Percentiles rank a stretch among this genome's conserved stretches.
Conservation (phyloP, 331 rosid species). For the Rhamnella rubrinervis region DNA sequence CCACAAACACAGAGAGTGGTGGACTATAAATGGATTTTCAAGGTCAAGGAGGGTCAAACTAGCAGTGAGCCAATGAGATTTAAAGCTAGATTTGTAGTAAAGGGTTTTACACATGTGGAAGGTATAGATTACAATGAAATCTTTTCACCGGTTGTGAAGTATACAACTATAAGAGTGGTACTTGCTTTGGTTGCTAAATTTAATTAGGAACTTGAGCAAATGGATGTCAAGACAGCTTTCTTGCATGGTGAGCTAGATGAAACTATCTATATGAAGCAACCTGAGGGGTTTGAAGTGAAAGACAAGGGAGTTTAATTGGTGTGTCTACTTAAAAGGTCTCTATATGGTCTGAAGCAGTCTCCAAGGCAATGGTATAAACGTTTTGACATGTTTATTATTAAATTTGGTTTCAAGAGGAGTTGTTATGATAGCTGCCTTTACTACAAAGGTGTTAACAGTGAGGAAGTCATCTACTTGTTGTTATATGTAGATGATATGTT, state of each 20-base stretch:
- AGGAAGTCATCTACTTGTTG: not conserved
- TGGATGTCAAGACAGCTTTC: not conserved
- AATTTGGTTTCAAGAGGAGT: not conserved
- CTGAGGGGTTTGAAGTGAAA: not conserved
- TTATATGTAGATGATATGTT: not conserved
- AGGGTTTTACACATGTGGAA: not conserved
- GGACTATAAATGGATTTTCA: too few species aligned
- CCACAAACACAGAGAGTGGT: too few species aligned
- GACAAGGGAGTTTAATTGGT: not conserved
- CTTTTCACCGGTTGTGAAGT: not conserved
- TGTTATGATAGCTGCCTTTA: not conserved
- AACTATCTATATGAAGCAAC: not conserved
- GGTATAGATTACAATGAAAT: too few species aligned
- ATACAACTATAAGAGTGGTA: not conserved
- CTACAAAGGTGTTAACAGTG: not conserved
- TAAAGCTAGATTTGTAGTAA: not conserved
- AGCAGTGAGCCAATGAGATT: not conserved
- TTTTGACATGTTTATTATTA: not conserved
- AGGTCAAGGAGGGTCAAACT: too few species aligned
- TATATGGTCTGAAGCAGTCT: not conserved
- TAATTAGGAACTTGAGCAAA: not conserved
- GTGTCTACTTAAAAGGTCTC: not conserved
- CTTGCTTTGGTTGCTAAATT: not conserved
- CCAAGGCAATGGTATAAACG: not conserved
- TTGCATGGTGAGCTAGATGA: not conserved